Percentiles rank a stretch among this genome's conserved stretches.
These are phyloP conservation scores for Elymus sibiricus DNA, from an alignment of 176 grass and related monocot genomes.

Conservation along the genomic window DNA sequence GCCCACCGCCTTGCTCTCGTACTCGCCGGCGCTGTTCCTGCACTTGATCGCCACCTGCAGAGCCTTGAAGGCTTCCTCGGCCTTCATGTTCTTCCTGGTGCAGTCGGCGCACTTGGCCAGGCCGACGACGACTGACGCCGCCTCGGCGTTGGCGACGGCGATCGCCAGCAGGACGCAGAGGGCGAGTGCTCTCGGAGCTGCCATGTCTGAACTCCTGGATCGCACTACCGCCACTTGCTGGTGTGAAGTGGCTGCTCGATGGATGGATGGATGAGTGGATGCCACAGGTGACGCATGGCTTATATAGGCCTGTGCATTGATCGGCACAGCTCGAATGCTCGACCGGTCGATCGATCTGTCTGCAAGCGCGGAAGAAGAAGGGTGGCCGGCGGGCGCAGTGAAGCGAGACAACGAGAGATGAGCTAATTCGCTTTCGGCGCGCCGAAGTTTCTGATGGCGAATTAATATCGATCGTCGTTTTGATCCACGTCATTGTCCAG, in stretches of 20 bases:
- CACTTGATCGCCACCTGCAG: background rate
- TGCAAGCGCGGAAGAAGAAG: background rate
- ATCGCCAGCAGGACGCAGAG: background rate
- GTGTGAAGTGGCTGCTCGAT: background rate
- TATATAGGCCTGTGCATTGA: background rate
- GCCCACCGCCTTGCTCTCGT: background rate
- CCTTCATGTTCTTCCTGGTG: constrained; percentile 12
- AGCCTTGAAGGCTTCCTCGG: background rate
- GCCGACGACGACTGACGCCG: background rate
- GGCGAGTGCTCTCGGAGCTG: background rate
- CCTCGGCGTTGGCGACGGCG: background rate
- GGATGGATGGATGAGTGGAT: background rate
- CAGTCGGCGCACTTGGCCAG: constrained; percentile 1
- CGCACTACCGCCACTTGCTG: background rate
- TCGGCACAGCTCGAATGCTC: background rate
- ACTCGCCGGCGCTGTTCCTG: background rate
- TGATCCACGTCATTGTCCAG: background rate
- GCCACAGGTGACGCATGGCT: background rate
- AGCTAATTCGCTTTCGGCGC: background rate
- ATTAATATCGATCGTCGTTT: background rate
- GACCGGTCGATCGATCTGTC: background rate
- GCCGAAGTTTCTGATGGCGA: background rate
- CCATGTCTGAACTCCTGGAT: background rate
- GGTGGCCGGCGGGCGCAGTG: background rate
- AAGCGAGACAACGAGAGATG: background rate